Percentiles rank a stretch among this genome's conserved stretches.
Evolutionary conservation across 2,329 filamentous ascomycete genomes (phyloP).

Genomic region (Verticillium nubilum): DNA sequence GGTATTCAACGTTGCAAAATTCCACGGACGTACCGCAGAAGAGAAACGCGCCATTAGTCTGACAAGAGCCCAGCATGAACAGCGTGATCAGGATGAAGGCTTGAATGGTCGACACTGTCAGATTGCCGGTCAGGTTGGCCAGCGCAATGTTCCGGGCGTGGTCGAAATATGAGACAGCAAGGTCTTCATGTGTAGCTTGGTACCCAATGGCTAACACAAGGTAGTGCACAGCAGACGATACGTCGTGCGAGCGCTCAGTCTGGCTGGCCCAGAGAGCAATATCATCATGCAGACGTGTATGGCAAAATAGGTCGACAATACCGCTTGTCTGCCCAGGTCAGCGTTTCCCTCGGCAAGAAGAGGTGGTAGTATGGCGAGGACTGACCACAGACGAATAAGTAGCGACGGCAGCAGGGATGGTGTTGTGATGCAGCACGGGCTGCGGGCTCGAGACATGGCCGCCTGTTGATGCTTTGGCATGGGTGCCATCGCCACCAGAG

Average conservation of each 20-base stretch:
- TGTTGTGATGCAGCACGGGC: slow-evolving; percentile 14
- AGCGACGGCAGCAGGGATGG: slow-evolving; percentile 12
- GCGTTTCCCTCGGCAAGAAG: neutral
- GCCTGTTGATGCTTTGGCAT: slow-evolving; percentile 6
- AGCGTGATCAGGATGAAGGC: slow-evolving; percentile 44
- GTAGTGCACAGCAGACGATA: slow-evolving; percentile 37
- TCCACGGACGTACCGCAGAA: slow-evolving; percentile 32
- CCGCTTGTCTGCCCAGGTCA: slow-evolving; percentile 28
- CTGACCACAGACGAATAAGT: slow-evolving; percentile 20
- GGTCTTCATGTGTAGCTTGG: slow-evolving; percentile 33
- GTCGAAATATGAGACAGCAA: slow-evolving; percentile 42
- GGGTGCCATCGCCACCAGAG: slow-evolving; percentile 21
- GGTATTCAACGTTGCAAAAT: neutral
- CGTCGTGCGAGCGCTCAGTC: slow-evolving; percentile 25
- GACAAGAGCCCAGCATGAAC: slow-evolving; percentile 49
- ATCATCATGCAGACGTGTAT: slow-evolving; percentile 29
- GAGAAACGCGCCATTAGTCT: slow-evolving; percentile 49
- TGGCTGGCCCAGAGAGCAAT: slow-evolving; percentile 35
- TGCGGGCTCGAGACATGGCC: slow-evolving; percentile 8
- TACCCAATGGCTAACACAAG: slow-evolving; percentile 46
- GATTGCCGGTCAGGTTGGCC: slow-evolving; percentile 35
- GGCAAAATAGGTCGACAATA: slow-evolving; percentile 44
- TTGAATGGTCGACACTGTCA: slow-evolving; percentile 44
- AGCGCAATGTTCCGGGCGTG: slow-evolving; percentile 41
- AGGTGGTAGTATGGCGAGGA: neutral